Evolutionary conservation across 1,139 yeast species (phyloP).

Genomic region (Debaryomyces udenii): DNA sequence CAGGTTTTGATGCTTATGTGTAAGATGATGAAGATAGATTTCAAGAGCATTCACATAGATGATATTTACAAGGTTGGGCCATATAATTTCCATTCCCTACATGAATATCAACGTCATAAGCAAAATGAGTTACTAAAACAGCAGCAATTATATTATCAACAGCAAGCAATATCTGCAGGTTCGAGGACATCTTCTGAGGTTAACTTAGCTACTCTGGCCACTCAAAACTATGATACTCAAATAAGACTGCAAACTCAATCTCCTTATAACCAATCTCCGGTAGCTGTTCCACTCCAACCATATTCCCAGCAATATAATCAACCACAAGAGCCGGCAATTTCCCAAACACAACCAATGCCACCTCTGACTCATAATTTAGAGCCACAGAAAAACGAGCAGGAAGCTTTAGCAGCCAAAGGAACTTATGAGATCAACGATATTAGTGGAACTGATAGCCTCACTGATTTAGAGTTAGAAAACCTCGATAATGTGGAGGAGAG

Average conservation of each 20-base stretch:
- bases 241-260: slow-evolving; percentile 9
- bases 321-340: slow-evolving; percentile 1
- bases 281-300: background rate
- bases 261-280: slow-evolving; percentile 1
- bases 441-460: background rate
- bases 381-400: slow-evolving; percentile 6
- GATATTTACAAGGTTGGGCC: slow-evolving; percentile 45
- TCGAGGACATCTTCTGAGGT: slow-evolving; percentile 14
- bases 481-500: slow-evolving; percentile 48
- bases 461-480: slow-evolving; percentile 31
- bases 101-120: slow-evolving; percentile 46
- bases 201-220: slow-evolving; percentile 10
- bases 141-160: slow-evolving; percentile 40
- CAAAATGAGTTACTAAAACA: slow-evolving; percentile 41
- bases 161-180: slow-evolving; percentile 18
- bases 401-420: background rate
- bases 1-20: slow-evolving; percentile 54
- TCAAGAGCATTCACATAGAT: slow-evolving; percentile 29
- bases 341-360: background rate
- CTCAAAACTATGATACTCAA: slow-evolving; percentile 2
- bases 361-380: slow-evolving; percentile 2
- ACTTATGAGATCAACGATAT: background rate
- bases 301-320: background rate
- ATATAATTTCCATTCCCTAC: slow-evolving; percentile 49
- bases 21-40: slow-evolving; percentile 35